Conservation (phyloP, 176 grass and related monocot species). For the maize (Zea mays) region DNA sequence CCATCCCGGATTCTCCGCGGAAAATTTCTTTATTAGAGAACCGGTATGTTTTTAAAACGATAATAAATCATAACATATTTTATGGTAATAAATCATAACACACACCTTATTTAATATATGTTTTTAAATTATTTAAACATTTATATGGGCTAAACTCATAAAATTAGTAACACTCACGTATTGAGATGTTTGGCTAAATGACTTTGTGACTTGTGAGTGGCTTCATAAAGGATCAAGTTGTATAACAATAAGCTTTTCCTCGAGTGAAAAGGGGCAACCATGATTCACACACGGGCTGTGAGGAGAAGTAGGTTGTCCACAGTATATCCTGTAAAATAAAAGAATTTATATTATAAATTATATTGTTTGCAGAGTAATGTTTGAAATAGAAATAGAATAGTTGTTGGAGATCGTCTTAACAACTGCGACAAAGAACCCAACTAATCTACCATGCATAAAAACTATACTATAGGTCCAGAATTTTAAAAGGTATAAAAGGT, state of each 20-base stretch:
- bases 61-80: too few relatives aligned
- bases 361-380: too few relatives aligned
- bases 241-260: neutral
- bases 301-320: neutral
- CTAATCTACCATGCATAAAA: neutral
- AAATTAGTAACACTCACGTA: neutral
- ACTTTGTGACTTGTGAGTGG: neutral
- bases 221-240: neutral
- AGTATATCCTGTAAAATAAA: too few relatives aligned
- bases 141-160: too few relatives aligned
- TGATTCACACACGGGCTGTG: neutral
- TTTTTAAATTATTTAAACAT: too few relatives aligned
- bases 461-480: neutral
- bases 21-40: too few relatives aligned
- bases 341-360: too few relatives aligned
- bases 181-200: neutral
- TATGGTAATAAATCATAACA: too few relatives aligned
- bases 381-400: too few relatives aligned
- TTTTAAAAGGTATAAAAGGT: neutral
- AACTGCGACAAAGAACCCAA: neutral
- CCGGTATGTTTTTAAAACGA: too few relatives aligned
- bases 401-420: neutral
- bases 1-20: too few relatives aligned
- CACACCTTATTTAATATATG: too few relatives aligned
- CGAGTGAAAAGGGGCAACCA: neutral